Base-by-base conservation (phyloP, 345 rosid species). In the Capsella bursapastoris region DNA sequence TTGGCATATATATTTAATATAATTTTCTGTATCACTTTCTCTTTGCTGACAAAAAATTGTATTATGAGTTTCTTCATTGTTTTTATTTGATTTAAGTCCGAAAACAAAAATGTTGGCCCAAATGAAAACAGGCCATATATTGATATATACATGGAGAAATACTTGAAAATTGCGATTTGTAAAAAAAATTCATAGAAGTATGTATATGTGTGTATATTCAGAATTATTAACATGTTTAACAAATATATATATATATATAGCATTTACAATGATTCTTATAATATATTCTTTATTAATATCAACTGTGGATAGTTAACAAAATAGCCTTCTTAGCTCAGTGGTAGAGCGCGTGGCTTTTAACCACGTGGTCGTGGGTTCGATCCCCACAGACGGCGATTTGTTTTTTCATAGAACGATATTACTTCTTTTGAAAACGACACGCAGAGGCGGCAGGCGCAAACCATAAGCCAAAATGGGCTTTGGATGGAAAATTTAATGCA, bases 271-370 rank as follows among this genome's bases (percentile, higher is more conserved):
- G 1, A 35, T 35, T 35, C 7, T 35, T 35, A 8, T 37, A 37
- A 0, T 37, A 37, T 1, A 32, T 5, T 4, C 5, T 1, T 32
- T 32, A 18, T 37, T 37, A 37, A 5, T 2, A 2, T 37, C 2
- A 0, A 40, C 44, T 4, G 14, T 44, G 0, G 49, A 13, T 1
- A 2, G 0, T 14, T 6, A 0, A 1, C 25, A 57, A 34, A 4
- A 5, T 0, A 1, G 84, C 85, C 90, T 84, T 79, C 87, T 84
- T 88, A 83, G 93, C 90, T 88, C 86, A 86, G 87, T 22, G 90
- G 89, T 86, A 86, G 87, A 88, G 90, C 89, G 90, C 86, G 66
- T 85, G 90, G 85, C 89, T 88, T 88, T 86, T 85, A 86, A 86
- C 85, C 88, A 82, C 71, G 90, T 88, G 89, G 89, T 80, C 89